These are phyloP conservation scores for Malus hybrid DNA, from an alignment of 331 rosid species.

Conservation along the genomic window DNA sequence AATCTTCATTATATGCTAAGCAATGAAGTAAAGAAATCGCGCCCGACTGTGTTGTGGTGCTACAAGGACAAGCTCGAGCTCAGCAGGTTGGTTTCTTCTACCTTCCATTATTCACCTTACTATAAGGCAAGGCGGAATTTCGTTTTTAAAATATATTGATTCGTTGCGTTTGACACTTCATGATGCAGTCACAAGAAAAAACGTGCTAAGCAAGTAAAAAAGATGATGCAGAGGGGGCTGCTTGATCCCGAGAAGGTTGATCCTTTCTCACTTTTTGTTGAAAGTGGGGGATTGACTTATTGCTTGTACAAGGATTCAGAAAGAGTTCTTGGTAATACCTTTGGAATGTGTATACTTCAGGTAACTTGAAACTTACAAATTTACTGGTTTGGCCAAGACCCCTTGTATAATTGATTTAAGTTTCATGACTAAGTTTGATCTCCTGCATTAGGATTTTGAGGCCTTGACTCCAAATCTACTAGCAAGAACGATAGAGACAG, in stretches of 20 bases:
- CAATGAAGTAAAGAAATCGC: conserved; percentile 70
- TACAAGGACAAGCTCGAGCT: conserved; percentile 86
- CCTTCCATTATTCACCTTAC: background rate
- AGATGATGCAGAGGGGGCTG: conserved; percentile 64
- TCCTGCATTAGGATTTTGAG: conserved; percentile 65
- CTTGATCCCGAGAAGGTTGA: conserved; percentile 81
- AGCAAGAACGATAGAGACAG: conserved; percentile 94
- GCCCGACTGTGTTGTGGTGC: conserved; percentile 84
- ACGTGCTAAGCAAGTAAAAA: conserved; percentile 71
- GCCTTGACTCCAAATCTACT: conserved; percentile 91
- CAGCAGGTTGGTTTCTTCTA: conserved; percentile 53
- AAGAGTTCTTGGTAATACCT: conserved; percentile 82
- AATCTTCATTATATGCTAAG: conserved; percentile 83
- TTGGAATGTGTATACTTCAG: conserved; percentile 95
- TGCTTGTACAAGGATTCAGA: conserved; percentile 81
- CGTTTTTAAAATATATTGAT: conserved; percentile 3
- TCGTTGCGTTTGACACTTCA: conserved; percentile 2
- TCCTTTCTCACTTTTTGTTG: conserved; percentile 66
- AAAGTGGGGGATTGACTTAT: conserved; percentile 63
- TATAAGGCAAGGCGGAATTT: background rate
- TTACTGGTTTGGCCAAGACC: background rate
- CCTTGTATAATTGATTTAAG: background rate
- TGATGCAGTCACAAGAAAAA: conserved; percentile 82
- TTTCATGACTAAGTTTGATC: conserved; percentile 6
- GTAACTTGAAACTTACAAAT: conserved; percentile 19